phyloP scores from a whole-genome alignment of 805 yeast species.

The Metschnikowia chrysomelidarum region DNA sequence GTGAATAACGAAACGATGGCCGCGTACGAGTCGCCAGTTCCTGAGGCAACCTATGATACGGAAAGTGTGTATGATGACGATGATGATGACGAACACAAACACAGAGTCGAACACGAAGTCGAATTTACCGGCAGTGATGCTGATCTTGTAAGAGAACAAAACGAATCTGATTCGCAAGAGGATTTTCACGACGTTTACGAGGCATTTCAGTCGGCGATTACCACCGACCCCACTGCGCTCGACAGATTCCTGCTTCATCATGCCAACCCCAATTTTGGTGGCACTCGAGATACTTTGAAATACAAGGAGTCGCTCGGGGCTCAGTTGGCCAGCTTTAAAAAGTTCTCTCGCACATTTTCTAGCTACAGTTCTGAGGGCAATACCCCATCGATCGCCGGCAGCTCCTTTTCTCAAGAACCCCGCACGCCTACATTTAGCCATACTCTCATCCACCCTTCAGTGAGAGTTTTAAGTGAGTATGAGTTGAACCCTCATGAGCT shows the following conservation, averaged over 20 bases:
- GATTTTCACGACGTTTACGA: conserved; percentile 3
- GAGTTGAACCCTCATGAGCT: conserved; percentile 16
- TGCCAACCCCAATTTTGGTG: not conserved
- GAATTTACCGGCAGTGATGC: no score
- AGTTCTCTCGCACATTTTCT: not conserved
- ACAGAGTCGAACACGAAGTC: no score
- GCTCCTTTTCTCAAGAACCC: conserved; percentile 11
- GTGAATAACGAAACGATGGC: no score
- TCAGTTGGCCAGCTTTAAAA: conserved; percentile 1
- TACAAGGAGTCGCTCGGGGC: conserved; percentile 1
- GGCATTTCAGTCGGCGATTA: conserved; percentile 1
- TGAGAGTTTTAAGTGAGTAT: conserved; percentile 3
- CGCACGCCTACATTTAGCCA: conserved; percentile 10
- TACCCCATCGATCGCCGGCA: conserved; percentile 1
- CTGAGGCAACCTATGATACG: no score
- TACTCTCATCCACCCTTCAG: conserved; percentile 2
- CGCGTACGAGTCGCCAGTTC: no score
- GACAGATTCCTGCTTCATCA: no score
- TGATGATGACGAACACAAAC: not conserved
- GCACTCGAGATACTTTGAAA: not conserved
- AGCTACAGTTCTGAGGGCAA: conserved; percentile 7
- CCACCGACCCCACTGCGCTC: no score
- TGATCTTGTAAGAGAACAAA: no score
- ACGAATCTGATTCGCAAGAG: not conserved
- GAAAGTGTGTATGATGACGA: no score